Percentiles rank a stretch among this genome's conserved stretches.
Conservation (phyloP, 257 asterid species). For the Henckelia pumila region DNA sequence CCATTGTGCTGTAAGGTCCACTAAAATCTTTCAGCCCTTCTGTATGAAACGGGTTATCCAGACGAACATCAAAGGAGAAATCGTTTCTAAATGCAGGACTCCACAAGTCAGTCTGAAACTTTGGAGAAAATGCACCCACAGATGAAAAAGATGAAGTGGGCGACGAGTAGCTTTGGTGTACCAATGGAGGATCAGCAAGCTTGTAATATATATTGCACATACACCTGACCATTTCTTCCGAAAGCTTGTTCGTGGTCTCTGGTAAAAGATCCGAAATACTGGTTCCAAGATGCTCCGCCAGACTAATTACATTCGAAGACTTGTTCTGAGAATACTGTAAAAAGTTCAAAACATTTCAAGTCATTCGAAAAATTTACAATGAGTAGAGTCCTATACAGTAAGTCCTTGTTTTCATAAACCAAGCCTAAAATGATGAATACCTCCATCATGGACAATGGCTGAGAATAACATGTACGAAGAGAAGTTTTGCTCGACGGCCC, state of each 20-base stretch:
- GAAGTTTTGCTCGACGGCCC: constrained; percentile 48
- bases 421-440: constrained; percentile 31
- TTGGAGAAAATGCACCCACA: constrained; percentile 71
- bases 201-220: constrained; percentile 82
- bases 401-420: background rate
- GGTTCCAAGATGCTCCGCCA: constrained; percentile 96
- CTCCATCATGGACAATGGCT: constrained; percentile 93
- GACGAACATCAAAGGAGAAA: constrained; percentile 75
- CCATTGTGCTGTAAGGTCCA: constrained; percentile 99
- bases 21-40: constrained; percentile 96
- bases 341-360: constrained; percentile 21
- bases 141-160: constrained; percentile 85
- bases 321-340: constrained; percentile 69
- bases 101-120: constrained; percentile 76
- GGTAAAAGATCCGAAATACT: constrained; percentile 77
- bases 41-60: constrained; percentile 88
- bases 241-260: constrained; percentile 79
- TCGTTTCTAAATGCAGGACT: constrained; percentile 79
- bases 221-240: constrained; percentile 97
- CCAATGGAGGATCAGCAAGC: constrained; percentile 75
- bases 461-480: constrained; percentile 90
- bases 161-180: constrained; percentile 69
- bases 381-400: background rate
- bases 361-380: background rate
- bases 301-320: constrained; percentile 64